Base-by-base conservation (phyloP, 2,329 filamentous ascomycete species). In the Fusarium redolens region DNA sequence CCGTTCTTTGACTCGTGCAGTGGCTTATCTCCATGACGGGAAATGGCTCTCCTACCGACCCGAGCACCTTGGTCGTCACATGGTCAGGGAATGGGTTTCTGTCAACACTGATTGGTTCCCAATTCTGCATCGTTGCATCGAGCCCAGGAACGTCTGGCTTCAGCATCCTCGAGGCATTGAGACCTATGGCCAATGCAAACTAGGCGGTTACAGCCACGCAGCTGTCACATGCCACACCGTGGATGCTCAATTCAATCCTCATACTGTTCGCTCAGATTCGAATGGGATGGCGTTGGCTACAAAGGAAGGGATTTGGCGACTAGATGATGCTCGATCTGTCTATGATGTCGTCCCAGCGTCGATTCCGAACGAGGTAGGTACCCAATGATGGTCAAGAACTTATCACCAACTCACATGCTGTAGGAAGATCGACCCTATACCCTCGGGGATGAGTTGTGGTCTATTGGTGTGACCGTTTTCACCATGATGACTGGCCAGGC, bases 21-120 rank as follows among this genome's bases (percentile, higher is more conserved):
- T 89, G 43, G 78, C 84, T 35, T 89, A 85, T 82, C 78, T 90
- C 25, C 88, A 90, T 75, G 83, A 87, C 48, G 88, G 88, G 20
- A 78, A 80, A 58, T 77, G 78, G 8, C 71, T 80, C 17, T 69
- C 74, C 33, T 65, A 77, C 41, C 52, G 59, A 41, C 35, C 65
- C 5, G 35, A 65, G 14, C 28, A 56, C 4, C 45, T 35, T 10
- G 51, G 65, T 35, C 58, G 57, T 2, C 20, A 15, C 18, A 11
- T 35, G 30, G 20, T 15, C 7, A 56, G 45, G 11, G 40, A 65
- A 22, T 76, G 73, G 71, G 28, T 51, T 45, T 65, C 66, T 28
- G 69, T 78, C 28, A 81, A 86, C 62, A 64, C 75, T 15, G 83
- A 86, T 62, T 90, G 87, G 88, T 80, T 85, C 63, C 83, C 87